Conservation (phyloP, 2,329 filamentous ascomycete species). For the Xylariaceae sp. region DNA sequence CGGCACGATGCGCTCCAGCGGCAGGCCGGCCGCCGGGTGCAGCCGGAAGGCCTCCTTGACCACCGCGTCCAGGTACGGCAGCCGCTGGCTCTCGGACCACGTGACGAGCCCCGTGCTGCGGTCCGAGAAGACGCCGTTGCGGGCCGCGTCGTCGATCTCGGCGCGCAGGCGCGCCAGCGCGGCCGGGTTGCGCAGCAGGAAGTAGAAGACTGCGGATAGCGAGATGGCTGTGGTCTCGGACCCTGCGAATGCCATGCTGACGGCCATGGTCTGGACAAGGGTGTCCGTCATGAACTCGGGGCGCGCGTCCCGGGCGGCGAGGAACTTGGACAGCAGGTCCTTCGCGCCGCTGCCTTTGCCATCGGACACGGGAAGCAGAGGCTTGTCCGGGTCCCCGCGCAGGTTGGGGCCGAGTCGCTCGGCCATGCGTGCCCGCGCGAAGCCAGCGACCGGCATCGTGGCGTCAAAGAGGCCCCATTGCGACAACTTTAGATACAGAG, state of each 20-base stretch:
- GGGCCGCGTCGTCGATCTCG: conserved; percentile 56
- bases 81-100: conserved; percentile 60
- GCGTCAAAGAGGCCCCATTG: conserved; percentile 60
- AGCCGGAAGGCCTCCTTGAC: conserved; percentile 72
- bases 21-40: conserved; percentile 66
- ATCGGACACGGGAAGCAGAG: conserved; percentile 28
- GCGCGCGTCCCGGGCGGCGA: conserved; percentile 57
- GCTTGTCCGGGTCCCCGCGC: conserved; percentile 21
- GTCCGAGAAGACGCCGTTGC: conserved; percentile 42
- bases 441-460: conserved; percentile 65
- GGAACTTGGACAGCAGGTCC: conserved; percentile 66
- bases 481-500: conserved; percentile 59
- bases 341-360: conserved; percentile 25
- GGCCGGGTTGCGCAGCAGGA: conserved; percentile 55
- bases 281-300: conserved; percentile 65
- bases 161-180: conserved; percentile 47
- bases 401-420: conserved; percentile 48
- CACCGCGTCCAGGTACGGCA: conserved; percentile 70
- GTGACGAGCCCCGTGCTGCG: conserved; percentile 54
- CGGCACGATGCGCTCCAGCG: conserved; percentile 67
- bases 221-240: conserved; percentile 75
- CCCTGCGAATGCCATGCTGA: conserved; percentile 67
- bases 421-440: conserved; percentile 59
- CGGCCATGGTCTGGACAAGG: conserved; percentile 62
- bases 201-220: conserved; percentile 65